Conservation (phyloP, 495 filamentous ascomycete species). For the Neurospora sp. region DNA sequence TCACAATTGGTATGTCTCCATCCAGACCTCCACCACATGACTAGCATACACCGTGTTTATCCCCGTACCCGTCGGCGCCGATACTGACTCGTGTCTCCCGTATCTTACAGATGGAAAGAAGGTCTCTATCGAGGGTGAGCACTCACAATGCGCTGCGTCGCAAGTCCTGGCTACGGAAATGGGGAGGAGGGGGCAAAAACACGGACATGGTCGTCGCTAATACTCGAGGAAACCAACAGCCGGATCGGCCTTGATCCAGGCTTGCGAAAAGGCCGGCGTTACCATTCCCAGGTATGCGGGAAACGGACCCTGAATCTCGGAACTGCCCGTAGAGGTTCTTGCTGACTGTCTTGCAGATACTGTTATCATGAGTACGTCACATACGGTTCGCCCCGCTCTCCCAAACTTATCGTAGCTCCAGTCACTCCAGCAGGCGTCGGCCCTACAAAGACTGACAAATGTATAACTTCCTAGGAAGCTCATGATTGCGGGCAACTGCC, state of each 20-base stretch:
- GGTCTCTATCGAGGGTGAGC: slow-evolving; percentile 81
- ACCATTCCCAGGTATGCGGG: slow-evolving; percentile 68
- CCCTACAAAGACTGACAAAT: slow-evolving; percentile 18
- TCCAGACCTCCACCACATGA: not conserved
- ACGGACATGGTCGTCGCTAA: slow-evolving; percentile 9
- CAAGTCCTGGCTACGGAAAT: not conserved
- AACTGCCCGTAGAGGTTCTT: slow-evolving; percentile 2
- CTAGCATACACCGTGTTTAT: not conserved
- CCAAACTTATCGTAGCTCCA: not conserved
- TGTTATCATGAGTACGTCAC: slow-evolving; percentile 87
- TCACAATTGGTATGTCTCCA: slow-evolving; percentile 70
- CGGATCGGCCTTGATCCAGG: slow-evolving; percentile 94
- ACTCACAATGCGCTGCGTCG: not conserved
- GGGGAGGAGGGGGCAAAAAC: not conserved
- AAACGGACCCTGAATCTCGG: not conserved
- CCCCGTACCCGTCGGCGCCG: slow-evolving; percentile 3
- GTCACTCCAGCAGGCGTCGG: slow-evolving; percentile 4
- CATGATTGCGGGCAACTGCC: slow-evolving; percentile 97
- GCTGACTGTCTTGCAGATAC: slow-evolving; percentile 58
- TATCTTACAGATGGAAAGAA: slow-evolving; percentile 77
- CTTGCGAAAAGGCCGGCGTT: slow-evolving; percentile 92
- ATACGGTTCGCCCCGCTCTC: slow-evolving; percentile 7
- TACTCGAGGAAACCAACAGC: slow-evolving; percentile 33
- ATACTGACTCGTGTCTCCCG: slow-evolving; percentile 18
- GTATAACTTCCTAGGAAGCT: slow-evolving; percentile 57